Percentiles rank a stretch among this genome's conserved stretches.
phyloP scores from a whole-genome alignment of 345 rosid genomes.

The Jatropha curcas region DNA sequence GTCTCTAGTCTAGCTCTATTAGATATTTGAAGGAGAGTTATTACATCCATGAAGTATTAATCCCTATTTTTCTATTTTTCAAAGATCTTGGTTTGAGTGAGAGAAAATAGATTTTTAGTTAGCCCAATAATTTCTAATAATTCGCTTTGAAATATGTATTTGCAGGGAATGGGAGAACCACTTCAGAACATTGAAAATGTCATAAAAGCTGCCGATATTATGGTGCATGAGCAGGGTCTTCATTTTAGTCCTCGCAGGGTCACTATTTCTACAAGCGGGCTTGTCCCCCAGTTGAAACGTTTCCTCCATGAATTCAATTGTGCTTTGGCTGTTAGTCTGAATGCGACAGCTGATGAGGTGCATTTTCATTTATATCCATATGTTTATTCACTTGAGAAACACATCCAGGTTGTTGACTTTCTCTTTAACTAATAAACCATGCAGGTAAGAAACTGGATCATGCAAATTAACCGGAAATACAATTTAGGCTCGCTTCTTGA shows the following conservation, averaged over 20 bases:
- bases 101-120: slow-evolving; percentile 5
- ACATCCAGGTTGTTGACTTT: slow-evolving; percentile 8
- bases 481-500: slow-evolving; percentile 73
- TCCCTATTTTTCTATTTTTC: too few relatives aligned
- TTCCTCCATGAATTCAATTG: slow-evolving; percentile 79
- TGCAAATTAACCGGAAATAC: slow-evolving; percentile 89
- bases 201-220: slow-evolving; percentile 74
- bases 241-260: slow-evolving; percentile 95
- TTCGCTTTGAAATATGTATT: slow-evolving; percentile 12
- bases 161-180: slow-evolving; percentile 99
- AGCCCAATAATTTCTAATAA: background rate
- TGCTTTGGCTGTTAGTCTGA: slow-evolving; percentile 90
- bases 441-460: slow-evolving; percentile 94
- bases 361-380: slow-evolving; percentile 12
- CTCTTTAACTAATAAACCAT: slow-evolving; percentile 6
- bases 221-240: slow-evolving; percentile 90
- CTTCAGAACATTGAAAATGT: slow-evolving; percentile 88
- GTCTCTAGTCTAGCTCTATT: too few relatives aligned
- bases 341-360: slow-evolving; percentile 96
- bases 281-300: slow-evolving; percentile 84
- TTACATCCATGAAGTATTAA: background rate
- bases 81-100: background rate
- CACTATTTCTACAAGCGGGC: slow-evolving; percentile 92
- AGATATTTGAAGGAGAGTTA: background rate
- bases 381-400: background rate